Base-by-base conservation (phyloP, 2,329 filamentous ascomycete species). In the Colletotrichum musae region DNA sequence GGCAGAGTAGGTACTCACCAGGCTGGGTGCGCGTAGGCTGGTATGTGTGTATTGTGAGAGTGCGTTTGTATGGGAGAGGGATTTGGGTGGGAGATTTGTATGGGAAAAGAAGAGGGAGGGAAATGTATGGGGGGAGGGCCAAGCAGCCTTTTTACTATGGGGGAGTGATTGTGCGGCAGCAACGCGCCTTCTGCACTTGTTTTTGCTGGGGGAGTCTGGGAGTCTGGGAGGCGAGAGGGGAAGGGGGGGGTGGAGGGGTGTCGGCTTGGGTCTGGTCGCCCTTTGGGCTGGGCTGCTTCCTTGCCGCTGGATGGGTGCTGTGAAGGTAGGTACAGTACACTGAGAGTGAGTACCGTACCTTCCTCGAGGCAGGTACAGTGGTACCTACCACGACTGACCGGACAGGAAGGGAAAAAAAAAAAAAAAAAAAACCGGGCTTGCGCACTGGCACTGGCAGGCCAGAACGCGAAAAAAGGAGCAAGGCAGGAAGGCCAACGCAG, bases 131-230 rank as follows among this genome's bases (percentile, higher is more conserved):
- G 85, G 83, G 82, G 82, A 82, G 80, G 81, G 82, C 82, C 81
- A 81, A 82, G 83, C 83, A 83, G 84, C 86, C 86, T 89, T 90
- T 89, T 89, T 88, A 89, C 87, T 88, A 86, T 87, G 87, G 84
- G 85, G 80, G 85, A 85, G 85, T 89, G 87, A 88, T 89, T 89
- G 86, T 82, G 85, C 78, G 81, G 78, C 78, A 74, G 76, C 77
- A 76, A 77, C 77, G 81, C 78, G 78, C 73, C 74, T 72, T 73
- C 76, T 73, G 75, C 72, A 71, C 72, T 76, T 72, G 74, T 73
- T 76, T 72, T 73, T 72, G 74, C 68, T 72, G 75, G 63, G 45
- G 54, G 56, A 70, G 67, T 51, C 62, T 66, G 62, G 67, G 67
- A 70, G 56, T 51, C 57, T 45, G 59, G 24, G 59, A 50, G 66